phyloP scores from a whole-genome alignment of 257 asterid species.

The Solanum infundibuliforme region DNA sequence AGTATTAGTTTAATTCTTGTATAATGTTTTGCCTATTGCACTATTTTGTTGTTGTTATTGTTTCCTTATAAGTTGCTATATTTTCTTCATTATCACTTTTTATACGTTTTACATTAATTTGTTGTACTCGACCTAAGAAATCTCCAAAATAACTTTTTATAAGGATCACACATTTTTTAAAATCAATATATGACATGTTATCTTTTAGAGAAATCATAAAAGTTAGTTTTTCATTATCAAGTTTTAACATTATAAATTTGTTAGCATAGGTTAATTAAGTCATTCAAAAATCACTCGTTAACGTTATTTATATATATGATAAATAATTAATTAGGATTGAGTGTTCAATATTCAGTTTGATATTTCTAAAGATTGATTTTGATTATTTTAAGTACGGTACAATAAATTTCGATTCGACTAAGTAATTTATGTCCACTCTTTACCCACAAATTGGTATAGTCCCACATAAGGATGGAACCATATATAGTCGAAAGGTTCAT shows the following conservation, averaged over 20 bases:
- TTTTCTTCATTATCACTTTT: background rate
- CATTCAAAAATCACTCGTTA: background rate
- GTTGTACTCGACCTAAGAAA: background rate
- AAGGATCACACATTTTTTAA: background rate
- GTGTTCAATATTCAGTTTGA: too few species aligned
- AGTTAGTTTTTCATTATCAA: too few species aligned
- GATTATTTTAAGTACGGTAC: fast-evolving
- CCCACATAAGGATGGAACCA: fast-evolving
- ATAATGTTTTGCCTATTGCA: background rate
- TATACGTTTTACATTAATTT: too few species aligned
- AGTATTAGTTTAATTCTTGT: background rate
- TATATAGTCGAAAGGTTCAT: too few species aligned
- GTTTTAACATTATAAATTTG: background rate
- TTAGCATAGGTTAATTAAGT: background rate
- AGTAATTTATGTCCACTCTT: background rate
- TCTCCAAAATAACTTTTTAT: too few species aligned
- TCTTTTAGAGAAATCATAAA: too few species aligned
- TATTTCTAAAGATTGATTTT: too few species aligned
- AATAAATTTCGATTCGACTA: background rate
- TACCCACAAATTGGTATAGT: background rate
- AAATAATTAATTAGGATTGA: too few species aligned
- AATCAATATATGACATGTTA: background rate
- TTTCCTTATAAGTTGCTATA: background rate
- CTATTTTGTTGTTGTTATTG: background rate
- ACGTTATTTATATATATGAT: too few species aligned